These are phyloP conservation scores for Fusarium sp. DNA, from an alignment of 2,329 filamentous ascomycete species.

Conservation along the genomic window DNA sequence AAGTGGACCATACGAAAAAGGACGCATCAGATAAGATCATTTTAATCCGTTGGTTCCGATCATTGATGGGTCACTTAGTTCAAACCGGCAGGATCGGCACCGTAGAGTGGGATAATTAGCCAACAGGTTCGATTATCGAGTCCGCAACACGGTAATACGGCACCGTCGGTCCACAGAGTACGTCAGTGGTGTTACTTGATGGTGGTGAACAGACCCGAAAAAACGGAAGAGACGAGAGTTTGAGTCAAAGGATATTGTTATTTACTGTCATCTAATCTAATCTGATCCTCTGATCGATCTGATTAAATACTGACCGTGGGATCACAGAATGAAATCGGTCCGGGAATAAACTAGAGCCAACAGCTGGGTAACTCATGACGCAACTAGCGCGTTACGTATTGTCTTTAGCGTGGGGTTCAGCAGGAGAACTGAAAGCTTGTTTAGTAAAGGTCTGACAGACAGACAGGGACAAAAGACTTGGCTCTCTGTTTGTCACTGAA, in stretches of 20 bases:
- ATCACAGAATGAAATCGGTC: no score
- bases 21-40: constrained; percentile 47
- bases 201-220: background rate
- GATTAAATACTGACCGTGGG: background rate
- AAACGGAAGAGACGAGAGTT: no score
- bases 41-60: constrained; percentile 23
- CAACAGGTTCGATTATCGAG: constrained; percentile 4
- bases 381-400: no score
- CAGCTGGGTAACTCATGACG: no score
- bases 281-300: constrained; percentile 29
- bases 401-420: no score
- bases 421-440: no score
- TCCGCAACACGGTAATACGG: constrained; percentile 28
- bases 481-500: no score
- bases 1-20: constrained; percentile 25
- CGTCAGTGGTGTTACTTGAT: constrained; percentile 17
- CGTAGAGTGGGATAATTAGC: constrained; percentile 18
- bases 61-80: constrained; percentile 2
- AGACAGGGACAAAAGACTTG: no score
- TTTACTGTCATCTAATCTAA: constrained; percentile 40
- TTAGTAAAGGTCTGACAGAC: no score
- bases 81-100: constrained; percentile 38
- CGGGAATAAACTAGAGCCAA: no score
- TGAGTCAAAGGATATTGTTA: background rate
- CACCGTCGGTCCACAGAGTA: constrained; percentile 23